Evolutionary conservation across 306 rosid genomes (phyloP).

Genomic region (Psophocarpus tetragonolobus): DNA sequence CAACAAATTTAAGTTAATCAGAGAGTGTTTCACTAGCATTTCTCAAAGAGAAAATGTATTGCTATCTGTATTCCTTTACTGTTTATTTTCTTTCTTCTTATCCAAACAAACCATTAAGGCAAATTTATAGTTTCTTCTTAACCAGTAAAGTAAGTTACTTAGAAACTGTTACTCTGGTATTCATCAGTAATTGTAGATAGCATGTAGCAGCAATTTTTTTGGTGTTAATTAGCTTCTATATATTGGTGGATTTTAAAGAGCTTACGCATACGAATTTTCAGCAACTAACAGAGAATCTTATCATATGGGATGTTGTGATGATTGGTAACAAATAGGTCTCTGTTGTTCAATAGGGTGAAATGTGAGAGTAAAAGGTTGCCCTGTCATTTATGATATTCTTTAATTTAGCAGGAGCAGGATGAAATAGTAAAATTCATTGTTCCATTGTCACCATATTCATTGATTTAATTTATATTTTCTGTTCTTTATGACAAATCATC

Average conservation of each 20-base stretch:
- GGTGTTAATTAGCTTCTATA: not conserved
- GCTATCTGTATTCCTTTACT: not conserved
- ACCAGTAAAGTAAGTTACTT: not conserved
- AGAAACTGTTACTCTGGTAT: not conserved
- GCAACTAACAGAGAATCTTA: not conserved
- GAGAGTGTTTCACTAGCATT: too few relatives aligned
- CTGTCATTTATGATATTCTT: not conserved
- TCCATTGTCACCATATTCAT: not conserved
- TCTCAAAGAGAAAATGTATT: not conserved
- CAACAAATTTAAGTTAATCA: too few relatives aligned
- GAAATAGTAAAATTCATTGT: not conserved
- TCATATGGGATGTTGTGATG: not conserved
- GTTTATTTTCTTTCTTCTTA: not conserved
- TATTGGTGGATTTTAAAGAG: not conserved
- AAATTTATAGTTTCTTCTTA: not conserved
- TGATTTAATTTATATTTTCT: not conserved
- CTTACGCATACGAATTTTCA: not conserved
- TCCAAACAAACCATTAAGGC: not conserved
- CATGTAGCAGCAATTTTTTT: not conserved
- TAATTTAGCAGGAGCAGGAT: not conserved
- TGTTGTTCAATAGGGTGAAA: not conserved
- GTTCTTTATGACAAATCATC: not conserved
- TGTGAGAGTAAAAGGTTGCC: not conserved
- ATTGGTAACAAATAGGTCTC: not conserved
- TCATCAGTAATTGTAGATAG: not conserved